Evolutionary conservation across 768 basidiomycete genomes (phyloP).

Genomic region (Trametes sanguinea): DNA sequence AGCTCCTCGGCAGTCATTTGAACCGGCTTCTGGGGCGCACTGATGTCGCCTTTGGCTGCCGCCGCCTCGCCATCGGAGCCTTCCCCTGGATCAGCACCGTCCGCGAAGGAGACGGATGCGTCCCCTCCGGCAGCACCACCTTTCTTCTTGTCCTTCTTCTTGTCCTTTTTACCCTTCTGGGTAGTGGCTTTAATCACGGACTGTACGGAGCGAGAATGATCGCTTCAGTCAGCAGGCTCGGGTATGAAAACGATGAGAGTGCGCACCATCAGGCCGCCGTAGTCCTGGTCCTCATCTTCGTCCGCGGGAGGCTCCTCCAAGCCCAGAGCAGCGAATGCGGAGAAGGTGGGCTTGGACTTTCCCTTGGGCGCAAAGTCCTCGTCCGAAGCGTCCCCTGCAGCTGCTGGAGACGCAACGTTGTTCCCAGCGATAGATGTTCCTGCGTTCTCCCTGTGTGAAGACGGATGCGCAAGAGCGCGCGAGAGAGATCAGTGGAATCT

Average conservation of each 20-base stretch:
- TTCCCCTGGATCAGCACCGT: slow-evolving; percentile 31
- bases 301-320: slow-evolving; percentile 40
- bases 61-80: slow-evolving; percentile 36
- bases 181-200: slow-evolving; percentile 13
- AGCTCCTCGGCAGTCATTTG: slow-evolving; percentile 47
- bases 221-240: neutral
- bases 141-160: slow-evolving; percentile 32
- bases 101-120: slow-evolving; percentile 18
- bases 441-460: slow-evolving; percentile 55
- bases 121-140: neutral
- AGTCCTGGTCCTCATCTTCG: slow-evolving; percentile 23
- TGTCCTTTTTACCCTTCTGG: slow-evolving; percentile 23
- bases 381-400: slow-evolving; percentile 41
- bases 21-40: slow-evolving; percentile 31
- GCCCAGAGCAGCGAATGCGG: slow-evolving; percentile 51
- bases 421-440: slow-evolving; percentile 58
- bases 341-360: slow-evolving; percentile 42
- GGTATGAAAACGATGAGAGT: no score
- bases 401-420: slow-evolving; percentile 30
- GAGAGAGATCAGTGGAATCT: slow-evolving; percentile 10
- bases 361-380: slow-evolving; percentile 40
- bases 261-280: slow-evolving; percentile 29
- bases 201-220: neutral
- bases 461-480: slow-evolving; percentile 8
- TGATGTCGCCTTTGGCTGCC: slow-evolving; percentile 36